phyloP scores from a whole-genome alignment of 2,329 filamentous ascomycete genomes.

The Colletotrichum sp. region DNA sequence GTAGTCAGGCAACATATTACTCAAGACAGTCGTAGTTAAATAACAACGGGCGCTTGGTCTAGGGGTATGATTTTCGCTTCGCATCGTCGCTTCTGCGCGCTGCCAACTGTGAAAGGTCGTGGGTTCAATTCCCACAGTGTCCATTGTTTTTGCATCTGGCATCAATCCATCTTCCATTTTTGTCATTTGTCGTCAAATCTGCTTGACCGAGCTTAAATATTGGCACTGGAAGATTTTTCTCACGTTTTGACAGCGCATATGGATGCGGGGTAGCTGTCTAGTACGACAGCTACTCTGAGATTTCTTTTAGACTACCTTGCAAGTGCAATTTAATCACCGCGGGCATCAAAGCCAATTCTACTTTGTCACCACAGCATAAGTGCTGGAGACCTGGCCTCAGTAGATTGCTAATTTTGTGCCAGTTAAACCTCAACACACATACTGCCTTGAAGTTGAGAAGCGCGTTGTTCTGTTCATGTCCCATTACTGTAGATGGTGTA shows the following conservation, averaged over 20 bases:
- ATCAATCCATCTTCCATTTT: accelerated
- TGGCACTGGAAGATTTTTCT: background rate
- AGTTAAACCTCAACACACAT: accelerated
- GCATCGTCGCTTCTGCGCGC: background rate
- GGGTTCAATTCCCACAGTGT: constrained; percentile 20
- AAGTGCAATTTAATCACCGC: too few species aligned
- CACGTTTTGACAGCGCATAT: background rate
- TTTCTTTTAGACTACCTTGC: background rate
- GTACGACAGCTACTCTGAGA: accelerated
- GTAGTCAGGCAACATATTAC: accelerated
- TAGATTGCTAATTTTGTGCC: background rate
- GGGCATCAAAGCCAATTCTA: background rate
- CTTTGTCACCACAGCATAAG: background rate
- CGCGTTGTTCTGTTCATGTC: background rate
- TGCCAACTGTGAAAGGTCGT: constrained; percentile 8
- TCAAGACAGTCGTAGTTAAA: accelerated
- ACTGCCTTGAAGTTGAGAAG: background rate
- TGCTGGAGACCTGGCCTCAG: background rate
- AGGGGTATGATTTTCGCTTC: constrained; percentile 21
- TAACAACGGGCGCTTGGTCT: constrained; percentile 13
- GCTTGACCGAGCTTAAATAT: background rate
- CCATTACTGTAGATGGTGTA: background rate
- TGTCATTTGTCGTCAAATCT: background rate
- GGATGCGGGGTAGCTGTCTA: background rate
- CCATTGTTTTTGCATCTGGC: background rate